Base-by-base conservation (phyloP, 208 protist species). In the Phytomonas serpens region DNA sequence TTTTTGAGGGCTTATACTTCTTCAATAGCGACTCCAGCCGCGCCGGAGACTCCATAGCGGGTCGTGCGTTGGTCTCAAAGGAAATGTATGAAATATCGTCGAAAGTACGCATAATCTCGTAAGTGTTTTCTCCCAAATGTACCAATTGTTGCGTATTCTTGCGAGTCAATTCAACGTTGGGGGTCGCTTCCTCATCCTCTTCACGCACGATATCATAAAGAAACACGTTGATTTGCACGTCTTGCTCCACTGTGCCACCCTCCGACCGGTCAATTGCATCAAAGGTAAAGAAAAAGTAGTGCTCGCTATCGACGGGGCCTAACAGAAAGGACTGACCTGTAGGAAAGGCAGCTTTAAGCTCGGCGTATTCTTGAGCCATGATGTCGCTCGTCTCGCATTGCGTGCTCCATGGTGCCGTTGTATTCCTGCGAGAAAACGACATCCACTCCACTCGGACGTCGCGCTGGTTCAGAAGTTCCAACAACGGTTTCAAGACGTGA, bases 201-300 rank as follows among this genome's bases (percentile, higher is more conserved):
- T 61, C 71, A 3, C 27, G 33, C n/a, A 84, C 69, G 10, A 85
- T 74, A 70, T 88, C 83, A 79, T 88, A 86, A 64, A 93, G 77
- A 67, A 89, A 90, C 31, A 93, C 76, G 75, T 94, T 94, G 61
- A 96, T 68, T 77, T 94, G 87, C 61, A 83, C 81, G 42, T 93
- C 87, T 63, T 79, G 73, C 73, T 94, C 87, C 62, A 61, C 74
- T 30, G 29, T 73, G 0, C 63, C 62, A 40, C 61, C 67, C 7
- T 27, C 37, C 36, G 63, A 32, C 52, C 86, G 82, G 27, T 81
- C 51, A 42, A 94, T 77, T 69, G 72, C 77, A 71, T 96, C 91
- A 70, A 86, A 96, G 64, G 94, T 86, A 74, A 93, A 96, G 80
- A 89, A 80, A 73, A 93, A 94, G 76, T 82, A 93, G 75, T 96